These are phyloP conservation scores for Neurospora sp. DNA, from an alignment of 495 filamentous ascomycete genomes.

Conservation along the genomic window DNA sequence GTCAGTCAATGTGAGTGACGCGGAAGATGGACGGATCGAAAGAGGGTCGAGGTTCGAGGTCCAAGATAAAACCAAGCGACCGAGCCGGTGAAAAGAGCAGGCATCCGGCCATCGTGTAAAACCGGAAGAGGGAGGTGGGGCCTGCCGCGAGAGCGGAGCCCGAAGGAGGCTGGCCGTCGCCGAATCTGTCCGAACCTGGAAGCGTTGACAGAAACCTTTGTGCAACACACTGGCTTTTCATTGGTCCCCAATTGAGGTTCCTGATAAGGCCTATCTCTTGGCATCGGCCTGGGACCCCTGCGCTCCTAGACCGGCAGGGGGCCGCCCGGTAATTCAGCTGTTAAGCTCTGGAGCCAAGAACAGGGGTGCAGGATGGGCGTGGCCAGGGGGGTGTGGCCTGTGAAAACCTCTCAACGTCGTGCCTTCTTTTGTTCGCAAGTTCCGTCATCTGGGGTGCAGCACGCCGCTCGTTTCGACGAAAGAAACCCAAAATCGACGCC, in stretches of 20 bases:
- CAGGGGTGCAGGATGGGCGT: neutral
- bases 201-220: slow-evolving; percentile 16
- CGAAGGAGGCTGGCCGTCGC: neutral
- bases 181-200: slow-evolving; percentile 5
- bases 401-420: neutral
- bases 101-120: neutral
- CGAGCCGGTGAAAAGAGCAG: neutral
- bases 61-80: neutral
- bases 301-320: neutral
- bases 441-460: slow-evolving; percentile 2
- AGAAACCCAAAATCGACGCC: neutral
- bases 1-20: neutral
- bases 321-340: neutral
- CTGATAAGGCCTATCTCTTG: slow-evolving; percentile 23
- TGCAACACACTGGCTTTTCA: slow-evolving; percentile 12
- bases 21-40: neutral
- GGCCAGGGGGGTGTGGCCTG: neutral
- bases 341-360: neutral
- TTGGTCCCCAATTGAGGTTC: slow-evolving; percentile 6
- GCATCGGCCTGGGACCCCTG: slow-evolving; percentile 2
- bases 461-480: neutral
- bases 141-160: neutral
- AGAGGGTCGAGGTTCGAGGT: neutral
- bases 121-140: neutral
- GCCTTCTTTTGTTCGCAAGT: neutral